Conservation (phyloP, 306 rosid species). For the Quercus suber region DNA sequence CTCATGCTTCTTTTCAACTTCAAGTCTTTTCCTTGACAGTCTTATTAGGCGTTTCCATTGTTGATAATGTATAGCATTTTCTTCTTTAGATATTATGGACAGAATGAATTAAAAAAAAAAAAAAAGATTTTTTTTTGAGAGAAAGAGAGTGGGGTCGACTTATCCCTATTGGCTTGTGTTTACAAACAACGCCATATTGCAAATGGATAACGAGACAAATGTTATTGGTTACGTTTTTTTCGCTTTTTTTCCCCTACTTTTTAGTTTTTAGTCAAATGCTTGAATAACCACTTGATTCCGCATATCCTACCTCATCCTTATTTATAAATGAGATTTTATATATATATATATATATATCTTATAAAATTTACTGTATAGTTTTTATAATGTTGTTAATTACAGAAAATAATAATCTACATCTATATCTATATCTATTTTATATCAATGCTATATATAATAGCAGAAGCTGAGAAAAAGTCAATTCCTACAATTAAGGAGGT, state of each 20-base stretch:
- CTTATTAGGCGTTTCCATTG: not conserved
- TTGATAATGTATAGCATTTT: not conserved
- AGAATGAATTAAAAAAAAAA: not conserved
- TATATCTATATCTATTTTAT: too few relatives aligned
- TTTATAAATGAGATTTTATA: too few relatives aligned
- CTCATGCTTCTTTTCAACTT: slow-evolving; percentile 1
- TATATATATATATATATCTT: too few relatives aligned
- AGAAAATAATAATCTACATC: too few relatives aligned
- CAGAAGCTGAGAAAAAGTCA: too few relatives aligned
- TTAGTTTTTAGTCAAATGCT: not conserved
- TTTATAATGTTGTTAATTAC: too few relatives aligned
- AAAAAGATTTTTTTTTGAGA: too few relatives aligned
- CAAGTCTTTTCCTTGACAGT: not conserved
- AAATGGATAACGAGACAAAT: not conserved
- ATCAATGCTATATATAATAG: too few relatives aligned
- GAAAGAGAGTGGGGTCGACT: not conserved
- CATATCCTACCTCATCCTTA: not conserved
- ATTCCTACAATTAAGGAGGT: too few relatives aligned
- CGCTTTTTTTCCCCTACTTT: not conserved
- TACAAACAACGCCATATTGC: not conserved
- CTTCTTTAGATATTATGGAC: not conserved
- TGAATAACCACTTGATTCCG: not conserved
- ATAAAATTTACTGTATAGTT: too few relatives aligned
- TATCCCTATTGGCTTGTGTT: not conserved
- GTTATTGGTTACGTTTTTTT: not conserved